Evolutionary conservation across 352 stramenopile genomes (phyloP), one percentile per base, ranked within the genome.

Genomic region (Phytophthora pini): DNA sequence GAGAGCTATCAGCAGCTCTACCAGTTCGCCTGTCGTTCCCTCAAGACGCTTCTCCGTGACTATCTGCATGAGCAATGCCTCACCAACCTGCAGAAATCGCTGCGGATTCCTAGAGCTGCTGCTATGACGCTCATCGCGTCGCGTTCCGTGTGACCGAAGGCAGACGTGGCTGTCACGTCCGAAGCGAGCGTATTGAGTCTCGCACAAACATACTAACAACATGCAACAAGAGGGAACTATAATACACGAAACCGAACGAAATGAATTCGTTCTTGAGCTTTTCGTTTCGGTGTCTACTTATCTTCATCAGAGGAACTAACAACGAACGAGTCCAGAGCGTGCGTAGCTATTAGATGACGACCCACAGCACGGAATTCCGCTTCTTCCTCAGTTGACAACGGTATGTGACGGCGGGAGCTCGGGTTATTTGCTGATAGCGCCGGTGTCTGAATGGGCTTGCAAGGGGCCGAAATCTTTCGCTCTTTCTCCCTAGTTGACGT

Each of bases 41-140:
- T 94, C 31, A 81, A 88, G 68, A 68, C 64, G 39, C 70, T 94
- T 15, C 84, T 94, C n/a, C 84, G 84, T 36, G 86, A 94, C 31
- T 84, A 89, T 31, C 78, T 94, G 58, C 74, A 94, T 52, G 86
- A 94, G 68, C 86, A 94, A 57, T 91, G 86, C 38, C 72, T 94
- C 9, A 51, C 64, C 50, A 90, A 85, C 20, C 72, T 93, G 65
- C 86, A 94, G 56, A 76, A 76, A 27, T 89, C 86, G 43, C 77
- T 94, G 58, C 73, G 61, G 34, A 90, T 93, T 59, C 84, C 86
- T 5, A 68, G 86, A 46, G 79, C 82, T 12, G 70, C 81, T 2
- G 84, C 86, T 34, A 45, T 92, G 26, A 82, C 70, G 56, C 87
- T 94, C 53, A 80, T 79, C 26, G 54, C 66, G 45, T 76, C 67